Evolutionary conservation across 2,329 filamentous ascomycete genomes (phyloP).

Genomic region (Cordyceps cicadae): DNA sequence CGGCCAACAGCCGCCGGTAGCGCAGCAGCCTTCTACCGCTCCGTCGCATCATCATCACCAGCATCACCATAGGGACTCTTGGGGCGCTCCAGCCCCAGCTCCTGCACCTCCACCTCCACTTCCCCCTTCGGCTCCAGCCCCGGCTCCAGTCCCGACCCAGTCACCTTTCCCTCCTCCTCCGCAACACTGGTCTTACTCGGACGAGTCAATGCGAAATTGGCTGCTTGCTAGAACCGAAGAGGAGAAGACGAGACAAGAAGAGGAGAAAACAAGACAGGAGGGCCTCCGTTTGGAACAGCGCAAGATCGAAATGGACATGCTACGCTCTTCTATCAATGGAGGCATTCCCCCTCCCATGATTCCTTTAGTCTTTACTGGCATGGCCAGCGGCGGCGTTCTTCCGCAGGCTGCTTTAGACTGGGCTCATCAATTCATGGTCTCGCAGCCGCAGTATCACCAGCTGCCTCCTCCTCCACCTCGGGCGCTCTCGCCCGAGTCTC

Average conservation of each 20-base stretch:
- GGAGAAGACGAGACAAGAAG: conserved; percentile 64
- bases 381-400: conserved; percentile 51
- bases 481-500: conserved; percentile 45
- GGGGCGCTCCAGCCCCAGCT: conserved; percentile 14
- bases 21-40: conserved; percentile 19
- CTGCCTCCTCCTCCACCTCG: conserved; percentile 36
- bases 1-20: conserved; percentile 17
- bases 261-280: conserved; percentile 61
- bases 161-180: conserved; percentile 49
- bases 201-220: conserved; percentile 67
- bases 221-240: conserved; percentile 64
- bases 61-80: conserved; percentile 30
- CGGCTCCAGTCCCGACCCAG: conserved; percentile 24
- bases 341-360: conserved; percentile 68
- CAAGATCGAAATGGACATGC: conserved; percentile 63
- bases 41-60: conserved; percentile 15
- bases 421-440: conserved; percentile 57
- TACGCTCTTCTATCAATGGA: conserved; percentile 58
- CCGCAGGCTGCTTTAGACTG: conserved; percentile 56
- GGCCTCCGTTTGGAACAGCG: conserved; percentile 61
- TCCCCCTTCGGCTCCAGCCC: conserved; percentile 36
- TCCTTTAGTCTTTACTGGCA: conserved; percentile 65
- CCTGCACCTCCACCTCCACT: conserved; percentile 33
- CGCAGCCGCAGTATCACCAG: conserved; percentile 42
- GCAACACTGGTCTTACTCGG: conserved; percentile 56